Evolutionary conservation across 1,139 yeast species (phyloP), one percentile per base, ranked within the genome.

Genomic region (Blastobotrys aristatus): DNA sequence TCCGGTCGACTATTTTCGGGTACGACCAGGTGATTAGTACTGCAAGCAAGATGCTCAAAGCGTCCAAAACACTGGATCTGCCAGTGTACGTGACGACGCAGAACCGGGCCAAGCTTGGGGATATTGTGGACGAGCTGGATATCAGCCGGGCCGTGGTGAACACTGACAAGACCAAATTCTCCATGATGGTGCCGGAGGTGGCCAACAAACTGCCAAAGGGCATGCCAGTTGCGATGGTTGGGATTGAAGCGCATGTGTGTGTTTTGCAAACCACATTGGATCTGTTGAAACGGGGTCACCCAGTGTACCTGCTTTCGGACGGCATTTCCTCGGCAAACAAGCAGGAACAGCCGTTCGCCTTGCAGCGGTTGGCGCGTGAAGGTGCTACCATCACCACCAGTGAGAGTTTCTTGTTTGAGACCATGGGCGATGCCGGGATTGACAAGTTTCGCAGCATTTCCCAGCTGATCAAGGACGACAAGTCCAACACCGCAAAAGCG

Each of bases 361-460:
- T 61, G 43, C 43, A 47, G 10, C 51, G 64, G 4, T 39, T 59
- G 47, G 51, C 54, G 11, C 45, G 47, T 8, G 53, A 50, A 30
- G 64, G 64, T 11, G 64, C 61, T 8, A 49, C 63, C 61, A 26
- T 62, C 54, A 21, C 67, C 57, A 50, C 69, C 49, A 39, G 65
- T 56, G 50, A 72, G 60, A 46, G 62, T 57, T 51, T 74, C 70
- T 53, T 75, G 61, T 53, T 65, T 61, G 50, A 62, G 57, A 55
- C 74, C 75, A 46, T 61, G 69, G 39, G 62, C 57, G 43, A 73
- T 62, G 55, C 80, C 4, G 32, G 47, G 21, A 37, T 52, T 39
- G 55, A 48, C 14, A 46, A 51, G 40, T 58, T 58, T 43, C 50
- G 49, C 33, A 35, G 47, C 17, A 50, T 58, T 20, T 47, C 55